phyloP scores from a whole-genome alignment of 257 asterid genomes.

The Capsicum rhomboideum region DNA sequence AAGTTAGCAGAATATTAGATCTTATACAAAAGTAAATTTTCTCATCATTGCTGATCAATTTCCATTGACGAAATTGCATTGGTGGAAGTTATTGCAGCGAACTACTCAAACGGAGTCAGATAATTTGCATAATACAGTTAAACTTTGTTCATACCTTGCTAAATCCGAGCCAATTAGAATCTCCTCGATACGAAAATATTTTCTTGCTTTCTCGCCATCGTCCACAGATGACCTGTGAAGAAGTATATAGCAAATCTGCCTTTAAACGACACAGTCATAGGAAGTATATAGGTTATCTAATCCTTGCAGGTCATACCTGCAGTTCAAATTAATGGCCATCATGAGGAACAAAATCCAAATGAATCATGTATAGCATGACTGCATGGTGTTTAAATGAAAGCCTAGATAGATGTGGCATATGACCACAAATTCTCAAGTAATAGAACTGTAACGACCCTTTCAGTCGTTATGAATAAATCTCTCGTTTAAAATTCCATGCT shows the following conservation, averaged over 20 bases:
- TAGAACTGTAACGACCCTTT: too few species aligned
- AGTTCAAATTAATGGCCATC: not conserved
- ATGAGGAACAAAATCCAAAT: not conserved
- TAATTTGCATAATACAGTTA: not conserved
- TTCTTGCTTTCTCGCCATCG: constrained; percentile 58
- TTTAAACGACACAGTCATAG: not conserved
- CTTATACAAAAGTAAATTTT: not conserved
- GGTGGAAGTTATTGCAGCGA: not conserved
- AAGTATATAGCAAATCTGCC: not conserved
- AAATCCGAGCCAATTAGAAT: constrained; percentile 98
- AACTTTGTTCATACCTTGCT: constrained; percentile 46
- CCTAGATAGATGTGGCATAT: not conserved
- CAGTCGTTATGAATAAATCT: too few species aligned
- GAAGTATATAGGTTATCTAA: not conserved
- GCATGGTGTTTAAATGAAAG: not conserved
- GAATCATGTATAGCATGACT: not conserved
- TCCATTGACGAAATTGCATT: not conserved
- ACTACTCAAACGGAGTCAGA: not conserved
- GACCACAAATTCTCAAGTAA: not conserved
- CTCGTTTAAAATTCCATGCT: too few species aligned
- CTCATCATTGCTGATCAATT: not conserved
- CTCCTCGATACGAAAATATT: constrained; percentile 79
- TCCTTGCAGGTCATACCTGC: not conserved
- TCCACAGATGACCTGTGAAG: constrained; percentile 71
- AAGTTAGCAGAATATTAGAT: not conserved